Evolutionary conservation across 2,329 filamentous ascomycete genomes (phyloP).

Genomic region (Escovopsis weberi): DNA sequence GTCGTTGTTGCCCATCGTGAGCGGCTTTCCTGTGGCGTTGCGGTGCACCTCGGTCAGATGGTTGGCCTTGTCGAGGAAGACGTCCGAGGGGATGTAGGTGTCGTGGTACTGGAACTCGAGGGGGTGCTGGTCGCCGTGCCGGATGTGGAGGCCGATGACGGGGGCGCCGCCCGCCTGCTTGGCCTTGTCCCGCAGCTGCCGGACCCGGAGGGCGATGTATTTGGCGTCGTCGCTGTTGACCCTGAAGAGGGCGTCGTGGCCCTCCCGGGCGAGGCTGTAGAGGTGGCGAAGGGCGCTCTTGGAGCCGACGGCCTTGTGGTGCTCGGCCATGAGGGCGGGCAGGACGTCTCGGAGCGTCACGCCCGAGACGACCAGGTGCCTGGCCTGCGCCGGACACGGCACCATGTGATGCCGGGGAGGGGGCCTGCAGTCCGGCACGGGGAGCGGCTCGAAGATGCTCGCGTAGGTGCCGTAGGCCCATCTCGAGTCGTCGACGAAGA

Average conservation of each 20-base stretch:
- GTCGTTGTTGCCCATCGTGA: constrained; percentile 5
- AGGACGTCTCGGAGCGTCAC: constrained; percentile 53
- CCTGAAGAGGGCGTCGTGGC: constrained; percentile 64
- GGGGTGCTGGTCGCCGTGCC: constrained; percentile 66
- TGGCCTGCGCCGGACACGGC: constrained; percentile 63
- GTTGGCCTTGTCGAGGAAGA: constrained; percentile 47
- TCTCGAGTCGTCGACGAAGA: constrained; percentile 73
- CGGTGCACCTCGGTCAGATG: constrained; percentile 37
- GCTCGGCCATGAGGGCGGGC: constrained; percentile 32
- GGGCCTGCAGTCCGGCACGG: constrained; percentile 49
- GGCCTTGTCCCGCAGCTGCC: constrained; percentile 36
- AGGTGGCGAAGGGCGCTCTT: constrained; percentile 36
- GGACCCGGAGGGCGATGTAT: constrained; percentile 47
- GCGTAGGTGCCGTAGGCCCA: constrained; percentile 71
- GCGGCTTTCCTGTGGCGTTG: constrained; percentile 21
- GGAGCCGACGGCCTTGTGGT: constrained; percentile 13
- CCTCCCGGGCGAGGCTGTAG: constrained; percentile 51
- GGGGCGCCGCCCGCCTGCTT: constrained; percentile 20
- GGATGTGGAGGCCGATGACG: constrained; percentile 59
- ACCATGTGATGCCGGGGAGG: constrained; percentile 64
- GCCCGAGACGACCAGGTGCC: constrained; percentile 59
- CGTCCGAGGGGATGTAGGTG: constrained; percentile 61
- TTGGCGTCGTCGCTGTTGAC: constrained; percentile 48
- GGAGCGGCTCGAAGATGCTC: constrained; percentile 55
- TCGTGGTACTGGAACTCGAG: constrained; percentile 61